Evolutionary conservation across 2,329 filamentous ascomycete genomes (phyloP), one percentile per base, ranked within the genome.

Genomic region (Coniochaeta pulveracea): DNA sequence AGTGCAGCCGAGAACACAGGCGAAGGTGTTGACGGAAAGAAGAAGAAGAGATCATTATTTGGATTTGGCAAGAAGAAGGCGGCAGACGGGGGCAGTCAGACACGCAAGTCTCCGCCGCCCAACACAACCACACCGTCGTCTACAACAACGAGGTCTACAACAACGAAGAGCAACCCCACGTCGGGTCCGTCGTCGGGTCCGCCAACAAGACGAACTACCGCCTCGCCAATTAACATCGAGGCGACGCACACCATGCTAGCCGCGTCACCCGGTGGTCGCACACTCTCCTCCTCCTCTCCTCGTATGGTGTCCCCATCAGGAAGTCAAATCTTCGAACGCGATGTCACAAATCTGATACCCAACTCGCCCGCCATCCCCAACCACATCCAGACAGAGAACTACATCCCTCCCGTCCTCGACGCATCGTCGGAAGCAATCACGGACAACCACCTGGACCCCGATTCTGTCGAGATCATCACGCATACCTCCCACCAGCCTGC

Each of bases 391-490:
- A 94, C 85, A 6, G 89, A 96, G 55, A 88, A 96, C 59, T 75
- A 88, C 52, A 95, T 96, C 44, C 89, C 89, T 6, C 74, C 89
- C 0, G 88, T 93, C 10, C 68, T 96, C 30, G 85, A 94, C 53
- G 89, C 89, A 33, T 89, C 85, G 3, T 93, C 86, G 26, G 76
- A 88, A 47, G 86, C 88, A 37, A 94, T 96, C 48, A 95, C 89
- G 10, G 85, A 94, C 56, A 66, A 76, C 44, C 77, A 79, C 37
- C 69, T 95, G 33, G 80, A 91, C 52, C 85, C 86, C 4, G 86
- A 95, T 53, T 74, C 78, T 16, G 88, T 96, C 34, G 86, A 95
- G 61, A 95, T 96, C 51, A 74, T 95, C 28, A 95, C 84, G 31
- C 86, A 93, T 53, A 70, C 74, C 19, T 76, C 77, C 16, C 88